Conservation (phyloP, 2,329 filamentous ascomycete species). For the Monosporascus sp. region DNA sequence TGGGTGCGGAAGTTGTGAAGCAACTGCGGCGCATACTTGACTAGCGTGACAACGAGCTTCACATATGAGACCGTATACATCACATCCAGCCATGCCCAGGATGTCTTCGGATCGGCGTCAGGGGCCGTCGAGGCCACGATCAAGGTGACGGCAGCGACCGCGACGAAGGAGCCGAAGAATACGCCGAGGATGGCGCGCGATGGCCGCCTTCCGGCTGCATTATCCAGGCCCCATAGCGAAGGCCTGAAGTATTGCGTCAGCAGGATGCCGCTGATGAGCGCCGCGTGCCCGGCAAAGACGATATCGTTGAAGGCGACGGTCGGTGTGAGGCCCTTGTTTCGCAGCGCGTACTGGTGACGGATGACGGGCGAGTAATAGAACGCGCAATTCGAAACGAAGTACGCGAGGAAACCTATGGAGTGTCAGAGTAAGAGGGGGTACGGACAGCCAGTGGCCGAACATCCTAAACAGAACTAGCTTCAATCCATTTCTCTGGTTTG, state of each 20-base stretch:
- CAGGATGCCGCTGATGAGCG: slow-evolving; percentile 65
- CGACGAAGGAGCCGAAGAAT: slow-evolving; percentile 61
- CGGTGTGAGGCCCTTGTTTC: slow-evolving; percentile 69
- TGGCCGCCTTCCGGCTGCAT: slow-evolving; percentile 47
- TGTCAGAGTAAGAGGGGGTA: not conserved
- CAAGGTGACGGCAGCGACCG: slow-evolving; percentile 42
- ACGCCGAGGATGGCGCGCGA: slow-evolving; percentile 63
- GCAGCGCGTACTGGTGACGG: slow-evolving; percentile 74
- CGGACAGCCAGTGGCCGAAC: not conserved
- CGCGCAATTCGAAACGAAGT: slow-evolving; percentile 66
- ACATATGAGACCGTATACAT: slow-evolving; percentile 73
- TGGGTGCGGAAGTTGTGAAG: slow-evolving; percentile 77
- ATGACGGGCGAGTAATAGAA: slow-evolving; percentile 78
- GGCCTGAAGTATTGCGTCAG: slow-evolving; percentile 72
- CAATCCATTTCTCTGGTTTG: not conserved
- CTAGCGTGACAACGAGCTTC: slow-evolving; percentile 80
- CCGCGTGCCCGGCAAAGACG: slow-evolving; percentile 77
- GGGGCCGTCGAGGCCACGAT: slow-evolving; percentile 34
- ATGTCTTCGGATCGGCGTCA: slow-evolving; percentile 33
- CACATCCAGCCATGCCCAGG: slow-evolving; percentile 60
- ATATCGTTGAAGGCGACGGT: slow-evolving; percentile 90
- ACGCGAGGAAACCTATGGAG: slow-evolving; percentile 61
- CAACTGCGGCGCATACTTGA: slow-evolving; percentile 91
- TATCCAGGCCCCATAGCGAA: slow-evolving; percentile 69
- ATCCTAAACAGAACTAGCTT: not conserved